Percentiles rank a stretch among this genome's conserved stretches.
Conservation (phyloP, 2,329 filamentous ascomycete genomes). For the Fusarium hainanense region DNA sequence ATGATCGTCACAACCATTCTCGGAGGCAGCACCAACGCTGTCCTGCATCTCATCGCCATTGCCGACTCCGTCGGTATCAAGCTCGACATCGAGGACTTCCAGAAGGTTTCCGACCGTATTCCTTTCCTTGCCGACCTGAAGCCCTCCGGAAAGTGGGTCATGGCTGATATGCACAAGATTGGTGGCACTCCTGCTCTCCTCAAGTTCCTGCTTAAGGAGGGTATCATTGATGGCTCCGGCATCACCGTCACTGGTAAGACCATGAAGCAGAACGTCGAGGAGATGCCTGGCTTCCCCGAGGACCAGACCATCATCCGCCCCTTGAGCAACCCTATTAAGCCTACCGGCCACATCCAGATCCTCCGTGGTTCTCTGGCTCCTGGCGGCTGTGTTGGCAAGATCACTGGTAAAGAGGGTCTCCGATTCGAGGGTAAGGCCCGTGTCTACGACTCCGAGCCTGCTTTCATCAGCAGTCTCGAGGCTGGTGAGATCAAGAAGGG, state of each 20-base stretch:
- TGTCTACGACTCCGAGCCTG: slow-evolving; percentile 85
- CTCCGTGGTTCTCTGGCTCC: slow-evolving; percentile 87
- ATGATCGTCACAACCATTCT: slow-evolving; percentile 87
- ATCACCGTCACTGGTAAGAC: slow-evolving; percentile 92
- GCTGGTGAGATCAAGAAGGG: slow-evolving; percentile 82
- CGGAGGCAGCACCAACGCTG: slow-evolving; percentile 86
- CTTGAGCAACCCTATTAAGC: slow-evolving; percentile 85
- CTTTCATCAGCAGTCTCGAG: slow-evolving; percentile 82
- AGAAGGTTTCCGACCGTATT: slow-evolving; percentile 80
- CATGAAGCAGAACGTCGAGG: slow-evolving; percentile 83
- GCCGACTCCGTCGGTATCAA: slow-evolving; percentile 84
- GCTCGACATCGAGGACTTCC: slow-evolving; percentile 88
- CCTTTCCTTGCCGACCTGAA: slow-evolving; percentile 86
- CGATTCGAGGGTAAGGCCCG: slow-evolving; percentile 82
- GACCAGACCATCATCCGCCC: slow-evolving; percentile 86
- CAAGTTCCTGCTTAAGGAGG: slow-evolving; percentile 86
- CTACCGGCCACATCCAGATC: slow-evolving; percentile 89
- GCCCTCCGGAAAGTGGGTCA: slow-evolving; percentile 87
- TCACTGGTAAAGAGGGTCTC: slow-evolving; percentile 93
- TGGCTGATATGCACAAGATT: slow-evolving; percentile 85
- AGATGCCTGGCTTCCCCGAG: slow-evolving; percentile 77
- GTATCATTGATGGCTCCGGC: slow-evolving; percentile 81
- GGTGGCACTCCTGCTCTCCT: slow-evolving; percentile 89
- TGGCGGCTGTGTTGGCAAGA: slow-evolving; percentile 89
- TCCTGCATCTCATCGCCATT: slow-evolving; percentile 86